A percentile compares a stretch with the other conserved stretches of the same genome.
Conservation (phyloP, 1,284 basidiomycete species). For the Bondarzewia mesenterica region DNA sequence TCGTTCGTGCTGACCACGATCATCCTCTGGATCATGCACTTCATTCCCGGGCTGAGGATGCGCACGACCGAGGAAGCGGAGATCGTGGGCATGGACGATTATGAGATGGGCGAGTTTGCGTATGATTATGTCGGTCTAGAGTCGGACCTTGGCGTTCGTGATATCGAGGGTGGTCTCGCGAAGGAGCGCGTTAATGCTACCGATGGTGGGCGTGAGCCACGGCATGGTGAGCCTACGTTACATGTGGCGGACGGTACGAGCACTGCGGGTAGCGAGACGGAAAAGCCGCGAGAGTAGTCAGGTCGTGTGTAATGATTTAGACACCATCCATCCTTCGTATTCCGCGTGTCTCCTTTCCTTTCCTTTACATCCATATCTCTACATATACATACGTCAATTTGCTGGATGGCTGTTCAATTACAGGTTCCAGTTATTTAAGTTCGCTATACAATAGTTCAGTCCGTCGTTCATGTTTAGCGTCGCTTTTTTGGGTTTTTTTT, state of each 20-base stretch:
- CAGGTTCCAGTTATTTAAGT: too few relatives aligned
- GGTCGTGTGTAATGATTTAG: too few relatives aligned
- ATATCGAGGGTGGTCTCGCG: constrained; percentile 12
- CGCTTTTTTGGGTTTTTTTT: too few relatives aligned
- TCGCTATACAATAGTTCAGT: too few relatives aligned
- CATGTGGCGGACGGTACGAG: not conserved
- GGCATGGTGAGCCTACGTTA: constrained; percentile 1
- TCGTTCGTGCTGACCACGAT: constrained; percentile 81
- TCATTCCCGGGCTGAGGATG: constrained; percentile 79
- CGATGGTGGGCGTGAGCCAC: constrained; percentile 14
- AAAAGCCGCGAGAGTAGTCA: not conserved
- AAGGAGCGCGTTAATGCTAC: constrained; percentile 11
- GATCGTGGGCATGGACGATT: constrained; percentile 89
- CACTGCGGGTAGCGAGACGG: not conserved
- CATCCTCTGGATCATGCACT: constrained; percentile 91
- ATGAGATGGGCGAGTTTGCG: constrained; percentile 92
- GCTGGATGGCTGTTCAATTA: too few relatives aligned
- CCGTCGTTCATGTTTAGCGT: too few relatives aligned
- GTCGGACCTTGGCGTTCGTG: constrained; percentile 12
- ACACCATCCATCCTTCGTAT: too few relatives aligned
- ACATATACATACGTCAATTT: too few relatives aligned
- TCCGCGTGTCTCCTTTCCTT: too few relatives aligned
- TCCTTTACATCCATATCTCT: too few relatives aligned
- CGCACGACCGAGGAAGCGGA: constrained; percentile 79
- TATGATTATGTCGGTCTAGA: constrained; percentile 84